Percentiles rank a stretch among this genome's conserved stretches.
Evolutionary conservation across 2,329 filamentous ascomycete genomes (phyloP).

Genomic region (Pseudocercospora ulei): DNA sequence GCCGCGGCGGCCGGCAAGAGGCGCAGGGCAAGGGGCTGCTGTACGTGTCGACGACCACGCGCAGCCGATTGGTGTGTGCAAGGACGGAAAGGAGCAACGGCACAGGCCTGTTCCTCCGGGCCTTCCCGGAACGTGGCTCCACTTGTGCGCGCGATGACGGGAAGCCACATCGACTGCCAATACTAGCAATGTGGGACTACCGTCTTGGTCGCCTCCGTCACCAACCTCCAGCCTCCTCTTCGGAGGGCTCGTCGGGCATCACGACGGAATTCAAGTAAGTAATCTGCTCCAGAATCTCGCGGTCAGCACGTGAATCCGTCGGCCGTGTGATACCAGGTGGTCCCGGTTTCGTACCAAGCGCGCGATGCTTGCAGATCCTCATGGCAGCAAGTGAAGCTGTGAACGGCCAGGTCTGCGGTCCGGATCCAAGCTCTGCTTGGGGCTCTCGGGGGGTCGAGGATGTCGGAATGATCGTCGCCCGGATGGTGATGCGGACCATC

Average conservation of each 20-base stretch:
- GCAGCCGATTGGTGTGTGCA: constrained; percentile 4
- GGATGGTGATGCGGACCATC: no score
- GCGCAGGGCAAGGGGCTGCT: background rate
- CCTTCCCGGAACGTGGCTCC: constrained; percentile 5
- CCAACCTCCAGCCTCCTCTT: constrained; percentile 25
- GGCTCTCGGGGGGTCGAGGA: no score
- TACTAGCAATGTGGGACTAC: no score
- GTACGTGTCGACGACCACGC: constrained; percentile 1
- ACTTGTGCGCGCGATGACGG: background rate
- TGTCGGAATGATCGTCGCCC: no score
- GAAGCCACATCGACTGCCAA: no score
- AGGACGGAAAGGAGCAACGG: constrained; percentile 5
- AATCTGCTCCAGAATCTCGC: constrained; percentile 34
- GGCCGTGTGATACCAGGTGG: no score
- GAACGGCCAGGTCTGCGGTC: no score
- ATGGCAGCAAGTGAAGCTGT: no score
- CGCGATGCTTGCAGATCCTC: no score
- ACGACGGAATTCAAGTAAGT: constrained; percentile 45
- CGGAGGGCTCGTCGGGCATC: constrained; percentile 40
- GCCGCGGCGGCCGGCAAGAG: constrained; percentile 4
- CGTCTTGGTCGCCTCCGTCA: constrained; percentile 12
- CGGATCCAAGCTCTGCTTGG: no score
- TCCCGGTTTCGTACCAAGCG: no score
- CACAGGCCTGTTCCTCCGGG: constrained; percentile 1
- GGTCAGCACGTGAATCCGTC: constrained; percentile 4